Conservation (phyloP, 768 basidiomycete species). For the Chlorophyllum brunneum region DNA sequence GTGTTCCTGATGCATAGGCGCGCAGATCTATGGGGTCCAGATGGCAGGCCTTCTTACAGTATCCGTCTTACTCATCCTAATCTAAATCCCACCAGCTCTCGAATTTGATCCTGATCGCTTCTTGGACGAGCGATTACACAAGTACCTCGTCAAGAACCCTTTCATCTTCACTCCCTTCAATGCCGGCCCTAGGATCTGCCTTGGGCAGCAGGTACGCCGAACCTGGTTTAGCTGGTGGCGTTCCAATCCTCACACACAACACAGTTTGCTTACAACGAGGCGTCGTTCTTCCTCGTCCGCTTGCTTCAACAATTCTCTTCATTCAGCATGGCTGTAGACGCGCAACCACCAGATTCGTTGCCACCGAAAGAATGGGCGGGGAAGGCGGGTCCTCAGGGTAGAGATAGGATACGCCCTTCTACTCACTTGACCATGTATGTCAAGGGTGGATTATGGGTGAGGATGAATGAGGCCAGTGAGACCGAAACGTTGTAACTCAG, state of each 20-base stretch:
- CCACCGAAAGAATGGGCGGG: conserved; percentile 24
- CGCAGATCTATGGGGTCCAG: conserved; percentile 55
- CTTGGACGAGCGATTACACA: conserved; percentile 51
- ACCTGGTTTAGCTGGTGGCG: too few relatives aligned
- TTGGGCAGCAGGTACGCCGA: conserved; percentile 33
- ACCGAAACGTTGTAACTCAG: not conserved
- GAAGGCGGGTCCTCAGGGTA: conserved; percentile 26
- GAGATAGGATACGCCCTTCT: conserved; percentile 37
- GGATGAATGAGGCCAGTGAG: conserved; percentile 18
- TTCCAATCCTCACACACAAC: too few relatives aligned
- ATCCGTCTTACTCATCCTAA: not conserved
- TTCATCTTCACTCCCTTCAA: conserved; percentile 72
- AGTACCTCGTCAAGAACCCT: conserved; percentile 53
- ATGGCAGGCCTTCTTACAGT: conserved; percentile 34
- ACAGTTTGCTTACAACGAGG: conserved; percentile 54
- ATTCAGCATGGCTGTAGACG: conserved; percentile 34
- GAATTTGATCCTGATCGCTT: conserved; percentile 65
- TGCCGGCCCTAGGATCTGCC: conserved; percentile 62
- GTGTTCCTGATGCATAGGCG: conserved; percentile 38
- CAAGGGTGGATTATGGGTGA: conserved; percentile 43
- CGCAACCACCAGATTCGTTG: conserved; percentile 28
- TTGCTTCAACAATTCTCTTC: conserved; percentile 45
- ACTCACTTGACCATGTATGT: conserved; percentile 41
- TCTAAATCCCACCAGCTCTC: conserved; percentile 29
- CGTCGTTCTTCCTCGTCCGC: conserved; percentile 50